Percentiles rank a stretch among this genome's conserved stretches.
phyloP scores from a whole-genome alignment of 1,284 basidiomycete species.

The Takashimella koratensis region DNA sequence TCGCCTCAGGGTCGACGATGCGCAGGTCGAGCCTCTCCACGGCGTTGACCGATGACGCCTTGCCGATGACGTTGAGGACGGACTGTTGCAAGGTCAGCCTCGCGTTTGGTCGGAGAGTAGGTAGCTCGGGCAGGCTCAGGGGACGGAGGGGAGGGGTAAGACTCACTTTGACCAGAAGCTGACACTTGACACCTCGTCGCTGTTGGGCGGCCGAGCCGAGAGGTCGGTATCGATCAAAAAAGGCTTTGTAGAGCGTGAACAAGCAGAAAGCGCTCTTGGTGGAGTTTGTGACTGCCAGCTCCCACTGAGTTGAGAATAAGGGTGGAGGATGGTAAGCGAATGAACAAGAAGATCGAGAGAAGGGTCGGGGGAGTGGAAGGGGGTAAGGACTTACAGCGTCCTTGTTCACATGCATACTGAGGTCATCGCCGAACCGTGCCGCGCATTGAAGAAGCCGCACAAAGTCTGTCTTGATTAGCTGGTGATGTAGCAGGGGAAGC shows the following conservation, averaged over 20 bases:
- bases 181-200: constrained; percentile 40
- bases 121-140: not conserved
- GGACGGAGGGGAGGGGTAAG: not conserved
- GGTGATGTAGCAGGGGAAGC: constrained; percentile 51
- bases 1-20: constrained; percentile 37
- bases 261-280: constrained; percentile 46
- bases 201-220: constrained; percentile 22
- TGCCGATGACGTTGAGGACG: constrained; percentile 43
- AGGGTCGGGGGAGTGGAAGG: constrained; percentile 1
- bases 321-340: constrained; percentile 5
- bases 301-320: constrained; percentile 40
- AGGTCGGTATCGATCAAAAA: constrained; percentile 39
- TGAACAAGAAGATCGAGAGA: no score
- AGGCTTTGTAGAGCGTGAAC: constrained; percentile 36
- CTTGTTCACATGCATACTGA: constrained; percentile 40
- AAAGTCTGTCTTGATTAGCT: constrained; percentile 35
- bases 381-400: constrained; percentile 24
- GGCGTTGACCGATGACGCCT: constrained; percentile 31
- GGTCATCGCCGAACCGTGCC: constrained; percentile 46
- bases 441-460: constrained; percentile 45
- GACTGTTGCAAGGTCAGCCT: constrained; percentile 25
- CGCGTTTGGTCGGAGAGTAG: not conserved
- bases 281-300: constrained; percentile 43
- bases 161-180: constrained; percentile 45
- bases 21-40: constrained; percentile 42